These are phyloP conservation scores for Leccinum broughii DNA, from an alignment of 768 basidiomycete genomes.

Conservation along the genomic window DNA sequence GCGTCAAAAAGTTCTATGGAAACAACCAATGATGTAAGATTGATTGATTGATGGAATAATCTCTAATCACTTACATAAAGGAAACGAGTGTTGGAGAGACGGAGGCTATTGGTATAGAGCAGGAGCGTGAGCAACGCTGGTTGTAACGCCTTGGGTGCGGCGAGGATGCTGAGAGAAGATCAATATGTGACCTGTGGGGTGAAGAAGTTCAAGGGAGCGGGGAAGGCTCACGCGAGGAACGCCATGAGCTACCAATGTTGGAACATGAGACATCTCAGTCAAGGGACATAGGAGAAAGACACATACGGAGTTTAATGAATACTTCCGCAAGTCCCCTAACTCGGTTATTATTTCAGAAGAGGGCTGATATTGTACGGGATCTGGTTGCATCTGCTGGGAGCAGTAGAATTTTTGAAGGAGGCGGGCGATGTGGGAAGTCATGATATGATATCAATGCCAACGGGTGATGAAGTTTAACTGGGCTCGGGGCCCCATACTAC, in stretches of 20 bases:
- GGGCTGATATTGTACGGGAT: neutral
- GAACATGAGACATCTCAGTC: neutral
- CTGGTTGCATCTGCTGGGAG: neutral
- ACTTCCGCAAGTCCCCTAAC: conserved; percentile 16
- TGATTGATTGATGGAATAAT: neutral
- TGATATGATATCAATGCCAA: no score
- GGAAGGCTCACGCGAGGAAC: conserved; percentile 19
- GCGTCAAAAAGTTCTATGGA: conserved; percentile 4
- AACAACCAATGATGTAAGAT: neutral
- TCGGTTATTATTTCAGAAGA: conserved; percentile 3
- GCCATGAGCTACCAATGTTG: conserved; percentile 14
- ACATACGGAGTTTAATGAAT: conserved; percentile 16
- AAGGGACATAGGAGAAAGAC: neutral
- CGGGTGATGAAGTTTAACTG: no score
- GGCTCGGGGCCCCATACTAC: no score
- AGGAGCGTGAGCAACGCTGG: conserved; percentile 17
- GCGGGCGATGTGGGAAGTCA: neutral
- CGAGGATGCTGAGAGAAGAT: conserved; percentile 8
- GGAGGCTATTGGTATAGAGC: conserved; percentile 23
- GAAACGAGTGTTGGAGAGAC: neutral
- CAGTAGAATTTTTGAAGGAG: neutral
- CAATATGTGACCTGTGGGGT: neutral
- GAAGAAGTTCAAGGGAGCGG: neutral
- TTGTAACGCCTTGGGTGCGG: conserved; percentile 8
- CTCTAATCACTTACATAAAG: conserved; percentile 6